Percentiles rank a stretch among this genome's conserved stretches.
Conservation (phyloP, 441 rosid genomes). For the Syzygium malaccense region DNA sequence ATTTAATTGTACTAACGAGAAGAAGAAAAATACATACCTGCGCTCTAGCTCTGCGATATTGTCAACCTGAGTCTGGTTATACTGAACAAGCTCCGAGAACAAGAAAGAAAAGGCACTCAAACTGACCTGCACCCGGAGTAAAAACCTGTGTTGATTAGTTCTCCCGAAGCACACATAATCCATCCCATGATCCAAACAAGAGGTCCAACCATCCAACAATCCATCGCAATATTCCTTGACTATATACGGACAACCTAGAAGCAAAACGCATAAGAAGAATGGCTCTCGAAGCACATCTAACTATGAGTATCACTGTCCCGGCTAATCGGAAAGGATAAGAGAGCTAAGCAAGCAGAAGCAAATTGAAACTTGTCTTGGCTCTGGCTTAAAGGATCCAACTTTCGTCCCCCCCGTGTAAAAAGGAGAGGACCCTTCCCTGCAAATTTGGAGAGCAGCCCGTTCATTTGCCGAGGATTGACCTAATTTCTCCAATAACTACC, state of each 20-base stretch:
- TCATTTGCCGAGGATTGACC: not conserved
- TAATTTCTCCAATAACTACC: not conserved
- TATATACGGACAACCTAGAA: not conserved
- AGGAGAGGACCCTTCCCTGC: not conserved
- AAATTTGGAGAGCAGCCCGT: not conserved
- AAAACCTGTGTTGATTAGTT: not conserved
- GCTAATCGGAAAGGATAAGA: not conserved
- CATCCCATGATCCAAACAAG: not conserved
- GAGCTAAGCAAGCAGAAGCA: not conserved
- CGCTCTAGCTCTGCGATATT: conserved; percentile 90
- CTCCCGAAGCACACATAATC: not conserved
- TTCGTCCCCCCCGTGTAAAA: not conserved
- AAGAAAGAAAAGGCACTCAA: conserved; percentile 86
- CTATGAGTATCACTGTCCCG: not conserved
- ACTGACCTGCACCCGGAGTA: conserved; percentile 49
- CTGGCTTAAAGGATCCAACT: not conserved
- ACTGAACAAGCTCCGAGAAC: conserved; percentile 98
- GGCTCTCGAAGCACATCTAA: not conserved
- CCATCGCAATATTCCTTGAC: not conserved
- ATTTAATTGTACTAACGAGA: not conserved
- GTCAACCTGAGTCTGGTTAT: conserved; percentile 93
- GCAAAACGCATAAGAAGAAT: not conserved
- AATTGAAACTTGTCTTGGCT: not conserved
- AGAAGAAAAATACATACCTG: conserved; percentile 33
- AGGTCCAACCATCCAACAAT: not conserved